phyloP scores from a whole-genome alignment of 2,329 filamentous ascomycete species.

The Penicillium sp. region DNA sequence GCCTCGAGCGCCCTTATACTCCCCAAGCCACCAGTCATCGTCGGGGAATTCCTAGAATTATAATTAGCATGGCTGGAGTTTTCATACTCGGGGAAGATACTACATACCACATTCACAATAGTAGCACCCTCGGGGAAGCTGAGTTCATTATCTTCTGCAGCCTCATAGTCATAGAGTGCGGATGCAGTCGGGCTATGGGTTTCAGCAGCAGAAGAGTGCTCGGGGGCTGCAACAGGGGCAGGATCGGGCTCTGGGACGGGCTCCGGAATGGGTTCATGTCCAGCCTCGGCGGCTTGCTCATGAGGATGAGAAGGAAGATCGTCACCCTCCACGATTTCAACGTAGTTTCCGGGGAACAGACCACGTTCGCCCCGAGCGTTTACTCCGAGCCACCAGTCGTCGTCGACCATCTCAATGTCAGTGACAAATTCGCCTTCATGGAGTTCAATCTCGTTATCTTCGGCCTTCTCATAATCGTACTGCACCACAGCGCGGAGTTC shows the following conservation, averaged over 20 bases:
- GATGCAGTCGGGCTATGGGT: constrained; percentile 67
- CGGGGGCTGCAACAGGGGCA: constrained; percentile 37
- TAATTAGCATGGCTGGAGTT: constrained; percentile 24
- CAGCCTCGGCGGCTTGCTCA: constrained; percentile 23
- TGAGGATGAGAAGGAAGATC: constrained; percentile 30
- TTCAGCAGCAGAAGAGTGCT: constrained; percentile 5
- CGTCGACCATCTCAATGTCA: constrained; percentile 95
- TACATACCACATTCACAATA: constrained; percentile 73
- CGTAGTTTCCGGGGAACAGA: constrained; percentile 96
- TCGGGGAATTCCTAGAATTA: constrained; percentile 80
- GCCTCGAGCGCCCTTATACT: constrained; percentile 75
- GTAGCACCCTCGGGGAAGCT: constrained; percentile 89
- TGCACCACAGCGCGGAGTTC: constrained; percentile 75
- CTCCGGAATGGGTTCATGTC: constrained; percentile 22
- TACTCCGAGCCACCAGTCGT: constrained; percentile 98
- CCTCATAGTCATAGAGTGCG: constrained; percentile 93
- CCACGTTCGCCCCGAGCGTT: constrained; percentile 82
- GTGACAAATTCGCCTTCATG: constrained; percentile 84
- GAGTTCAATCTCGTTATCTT: constrained; percentile 94
- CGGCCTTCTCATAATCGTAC: constrained; percentile 96
- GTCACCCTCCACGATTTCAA: constrained; percentile 74
- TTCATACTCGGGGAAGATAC: neutral
- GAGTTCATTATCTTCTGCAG: constrained; percentile 84
- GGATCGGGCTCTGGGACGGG: constrained; percentile 33
- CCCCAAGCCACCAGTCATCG: constrained; percentile 98